phyloP scores from a whole-genome alignment of 768 basidiomycete species.

The Mycena belliarum region DNA sequence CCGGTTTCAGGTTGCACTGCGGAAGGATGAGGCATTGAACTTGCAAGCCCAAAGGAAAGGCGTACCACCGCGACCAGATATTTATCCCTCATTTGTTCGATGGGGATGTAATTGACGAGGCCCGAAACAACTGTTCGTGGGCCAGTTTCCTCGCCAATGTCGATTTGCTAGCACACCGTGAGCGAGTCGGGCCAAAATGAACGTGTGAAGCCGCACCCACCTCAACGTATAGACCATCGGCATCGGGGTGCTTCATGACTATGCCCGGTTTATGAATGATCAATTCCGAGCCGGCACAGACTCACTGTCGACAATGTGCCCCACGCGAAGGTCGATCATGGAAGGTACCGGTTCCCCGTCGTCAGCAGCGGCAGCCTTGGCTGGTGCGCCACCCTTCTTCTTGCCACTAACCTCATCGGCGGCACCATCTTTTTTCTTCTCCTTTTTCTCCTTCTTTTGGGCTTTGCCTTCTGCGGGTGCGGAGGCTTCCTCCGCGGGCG shows the following conservation, averaged over 20 bases:
- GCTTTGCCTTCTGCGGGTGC: constrained; percentile 31
- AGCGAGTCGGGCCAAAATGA: not conserved
- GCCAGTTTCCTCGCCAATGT: constrained; percentile 91
- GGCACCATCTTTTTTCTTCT: constrained; percentile 53
- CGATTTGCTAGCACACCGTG: constrained; percentile 71
- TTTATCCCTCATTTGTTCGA: constrained; percentile 88
- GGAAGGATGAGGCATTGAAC: not conserved
- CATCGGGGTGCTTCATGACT: constrained; percentile 97
- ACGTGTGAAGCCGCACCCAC: constrained; percentile 35
- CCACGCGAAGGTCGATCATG: constrained; percentile 96
- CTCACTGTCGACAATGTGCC: constrained; percentile 88
- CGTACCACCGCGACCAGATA: constrained; percentile 82
- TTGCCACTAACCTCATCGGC: constrained; percentile 36
- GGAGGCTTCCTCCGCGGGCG: constrained; percentile 15
- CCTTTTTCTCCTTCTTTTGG: constrained; percentile 60
- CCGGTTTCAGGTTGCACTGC: constrained; percentile 93
- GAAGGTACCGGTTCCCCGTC: constrained; percentile 90
- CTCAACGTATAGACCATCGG: constrained; percentile 96
- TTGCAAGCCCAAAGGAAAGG: constrained; percentile 6
- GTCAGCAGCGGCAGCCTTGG: constrained; percentile 50
- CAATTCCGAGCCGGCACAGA: not conserved
- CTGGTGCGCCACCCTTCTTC: constrained; percentile 40
- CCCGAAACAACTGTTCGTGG: constrained; percentile 97
- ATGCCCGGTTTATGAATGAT: constrained; percentile 1
- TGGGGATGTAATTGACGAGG: constrained; percentile 93